Evolutionary conservation across 805 yeast genomes (phyloP).

Genomic region (Pichia cabralensis): DNA sequence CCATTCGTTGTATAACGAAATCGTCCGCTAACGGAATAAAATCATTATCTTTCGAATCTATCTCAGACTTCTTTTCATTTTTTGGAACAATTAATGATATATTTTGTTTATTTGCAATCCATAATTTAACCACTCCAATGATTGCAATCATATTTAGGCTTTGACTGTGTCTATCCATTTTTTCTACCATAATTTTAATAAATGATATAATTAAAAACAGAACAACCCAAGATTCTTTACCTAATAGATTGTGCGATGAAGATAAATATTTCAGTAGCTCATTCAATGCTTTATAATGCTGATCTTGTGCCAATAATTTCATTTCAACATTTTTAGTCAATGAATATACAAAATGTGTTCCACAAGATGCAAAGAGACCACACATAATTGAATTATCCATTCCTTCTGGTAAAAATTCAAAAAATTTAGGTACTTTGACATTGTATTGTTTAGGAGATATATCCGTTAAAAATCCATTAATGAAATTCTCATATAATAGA

Average conservation of each 20-base stretch:
- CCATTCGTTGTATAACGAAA: too few relatives aligned
- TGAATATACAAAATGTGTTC: slow-evolving; percentile 30
- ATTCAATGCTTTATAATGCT: too few relatives aligned
- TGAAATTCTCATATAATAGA: slow-evolving; percentile 27
- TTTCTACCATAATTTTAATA: slow-evolving; percentile 28
- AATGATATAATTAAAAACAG: slow-evolving; percentile 32
- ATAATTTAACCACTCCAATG: slow-evolving; percentile 26
- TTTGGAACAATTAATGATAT: too few relatives aligned
- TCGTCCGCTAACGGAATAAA: too few relatives aligned
- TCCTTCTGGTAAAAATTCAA: slow-evolving; percentile 31
- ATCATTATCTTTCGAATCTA: too few relatives aligned
- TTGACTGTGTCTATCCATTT: slow-evolving; percentile 20
- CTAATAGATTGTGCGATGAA: slow-evolving; percentile 18
- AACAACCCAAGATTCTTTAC: slow-evolving; percentile 30
- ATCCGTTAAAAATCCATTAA: slow-evolving; percentile 31
- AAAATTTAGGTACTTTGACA: slow-evolving; percentile 29
- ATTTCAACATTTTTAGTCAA: slow-evolving; percentile 12
- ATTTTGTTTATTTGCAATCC: slow-evolving; percentile 15
- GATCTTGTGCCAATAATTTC: slow-evolving; percentile 17
- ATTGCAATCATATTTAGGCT: slow-evolving; percentile 28
- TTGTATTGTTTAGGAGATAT: slow-evolving; percentile 35
- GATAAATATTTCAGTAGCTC: too few relatives aligned
- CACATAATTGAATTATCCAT: slow-evolving; percentile 21
- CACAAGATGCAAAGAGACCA: slow-evolving; percentile 32
- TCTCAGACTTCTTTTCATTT: too few relatives aligned